Base-by-base conservation (phyloP, 1,284 basidiomycete species). In the Microbotryum saponariae region DNA sequence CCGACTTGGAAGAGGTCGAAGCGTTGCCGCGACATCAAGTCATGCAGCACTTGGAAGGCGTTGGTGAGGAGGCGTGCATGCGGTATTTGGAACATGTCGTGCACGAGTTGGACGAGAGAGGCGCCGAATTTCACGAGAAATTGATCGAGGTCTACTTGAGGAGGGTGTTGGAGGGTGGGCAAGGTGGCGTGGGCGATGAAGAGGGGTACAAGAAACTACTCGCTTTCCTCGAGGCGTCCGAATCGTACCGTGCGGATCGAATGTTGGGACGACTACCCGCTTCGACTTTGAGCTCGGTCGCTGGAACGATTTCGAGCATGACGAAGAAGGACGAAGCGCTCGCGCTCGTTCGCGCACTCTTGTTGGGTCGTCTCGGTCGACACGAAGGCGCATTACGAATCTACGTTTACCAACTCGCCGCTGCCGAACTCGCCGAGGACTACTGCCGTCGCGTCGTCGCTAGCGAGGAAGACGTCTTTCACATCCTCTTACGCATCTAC, bases 361-460 rank as follows among this genome's bases (percentile, higher is more conserved):
- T 98, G 4, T 79, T 97, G 5, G 96, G 94, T 4, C 82, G 88
- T 23, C 80, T 97, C 63, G 91, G 89, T 0, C 85, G 89, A 62
- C 92, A 98, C 71, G 89, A 94, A 69, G 89, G 87, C 63, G 94
- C 94, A 0, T 82, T 99, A 27, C 87, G 90, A 72, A 83, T 96
- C 29, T 97, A 97, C 74, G 91, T 93, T 1, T 87, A 94, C 72
- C 83, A 84, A 51, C 79, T 97, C 31, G 80, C 85, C 44, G 88
- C 94, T 73, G 88, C 86, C 73, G 66, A 77, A 16, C 89, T 89
- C 63, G 96, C 96, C 0, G 94, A 97, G 78, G 84, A 88, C 87
- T 91, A 96, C 75, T 97, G 92, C 78, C 86, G 88, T 72, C 84
- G 84, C 46, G 80, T 87, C 20, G 89, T 91, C 74, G 77, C 81